A percentile compares a stretch with the other conserved stretches of the same genome.
These are phyloP conservation scores for Plantago rigida DNA, from an alignment of 305 asterid genomes.

Conservation along the genomic window DNA sequence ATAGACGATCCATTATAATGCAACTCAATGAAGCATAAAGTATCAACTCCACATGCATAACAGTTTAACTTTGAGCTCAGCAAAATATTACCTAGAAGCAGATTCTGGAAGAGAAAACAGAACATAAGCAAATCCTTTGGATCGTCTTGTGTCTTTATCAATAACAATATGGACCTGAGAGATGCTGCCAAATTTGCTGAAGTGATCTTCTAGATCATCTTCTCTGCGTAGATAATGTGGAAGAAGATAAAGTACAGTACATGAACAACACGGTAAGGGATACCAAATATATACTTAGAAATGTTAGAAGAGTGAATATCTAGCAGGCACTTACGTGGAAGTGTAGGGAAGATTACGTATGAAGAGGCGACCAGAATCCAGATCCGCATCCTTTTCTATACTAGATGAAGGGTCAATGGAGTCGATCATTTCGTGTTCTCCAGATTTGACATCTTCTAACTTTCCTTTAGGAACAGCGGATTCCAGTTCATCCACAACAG, in stretches of 20 bases:
- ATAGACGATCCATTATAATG: too few relatives aligned
- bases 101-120: constrained; percentile 69
- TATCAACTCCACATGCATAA: constrained; percentile 1
- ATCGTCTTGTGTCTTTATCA: constrained; percentile 77
- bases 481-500: constrained; percentile 29
- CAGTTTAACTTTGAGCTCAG: constrained; percentile 10
- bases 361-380: constrained; percentile 67
- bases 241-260: constrained; percentile 14
- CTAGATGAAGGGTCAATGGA: constrained; percentile 34
- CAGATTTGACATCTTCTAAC: constrained; percentile 33
- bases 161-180: constrained; percentile 76
- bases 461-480: constrained; percentile 30
- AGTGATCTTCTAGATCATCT: constrained; percentile 70
- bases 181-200: constrained; percentile 56
- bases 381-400: constrained; percentile 36
- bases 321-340: constrained; percentile 48
- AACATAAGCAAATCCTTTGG: constrained; percentile 78
- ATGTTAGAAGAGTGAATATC: not conserved
- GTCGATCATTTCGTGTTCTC: constrained; percentile 30
- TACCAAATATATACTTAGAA: not conserved
- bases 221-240: constrained; percentile 43
- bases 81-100: constrained; percentile 60
- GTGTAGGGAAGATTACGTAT: constrained; percentile 79
- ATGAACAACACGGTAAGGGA: constrained; percentile 9
- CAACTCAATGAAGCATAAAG: not conserved